Percentiles rank a stretch among this genome's conserved stretches.
Evolutionary conservation across 495 filamentous ascomycete species (phyloP).

Genomic region (Pyrenula massariospora): DNA sequence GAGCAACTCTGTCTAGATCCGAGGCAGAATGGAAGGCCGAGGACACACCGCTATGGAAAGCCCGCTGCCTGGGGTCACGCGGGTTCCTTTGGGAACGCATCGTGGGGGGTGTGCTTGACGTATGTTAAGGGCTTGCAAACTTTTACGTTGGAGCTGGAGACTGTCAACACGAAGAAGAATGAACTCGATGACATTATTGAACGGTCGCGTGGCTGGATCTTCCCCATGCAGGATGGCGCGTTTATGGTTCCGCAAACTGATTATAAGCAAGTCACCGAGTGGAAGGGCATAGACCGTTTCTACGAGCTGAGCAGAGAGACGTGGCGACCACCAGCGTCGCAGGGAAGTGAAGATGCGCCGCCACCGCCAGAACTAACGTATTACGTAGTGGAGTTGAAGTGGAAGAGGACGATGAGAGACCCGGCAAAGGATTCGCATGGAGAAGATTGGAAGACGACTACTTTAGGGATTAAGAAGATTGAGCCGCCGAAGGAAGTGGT

Average conservation of each 20-base stretch:
- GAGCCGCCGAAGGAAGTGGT: neutral
- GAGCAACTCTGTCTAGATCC: slow-evolving; percentile 10
- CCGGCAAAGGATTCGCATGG: neutral
- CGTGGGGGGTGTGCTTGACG: slow-evolving; percentile 9
- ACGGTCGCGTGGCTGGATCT: slow-evolving; percentile 5
- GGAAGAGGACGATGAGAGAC: neutral
- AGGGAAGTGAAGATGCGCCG: neutral
- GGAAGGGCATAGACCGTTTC: neutral
- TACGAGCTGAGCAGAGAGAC: neutral
- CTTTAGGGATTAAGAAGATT: neutral
- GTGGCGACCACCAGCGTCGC: neutral
- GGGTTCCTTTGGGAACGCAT: neutral
- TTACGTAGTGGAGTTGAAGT: neutral
- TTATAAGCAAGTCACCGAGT: neutral
- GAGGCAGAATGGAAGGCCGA: slow-evolving; percentile 6
- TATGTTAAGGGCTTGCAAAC: slow-evolving; percentile 7
- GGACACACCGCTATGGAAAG: slow-evolving; percentile 1
- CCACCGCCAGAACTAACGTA: neutral
- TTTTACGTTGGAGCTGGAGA: slow-evolving; percentile 17
- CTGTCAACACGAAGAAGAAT: slow-evolving; percentile 9
- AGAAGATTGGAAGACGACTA: neutral
- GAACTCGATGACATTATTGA: slow-evolving; percentile 10
- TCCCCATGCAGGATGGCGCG: slow-evolving; percentile 4
- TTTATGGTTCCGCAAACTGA: neutral
- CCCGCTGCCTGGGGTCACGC: slow-evolving; percentile 4